Conservation (phyloP, 768 basidiomycete genomes). For the Sporobolomyces pararoseus region DNA sequence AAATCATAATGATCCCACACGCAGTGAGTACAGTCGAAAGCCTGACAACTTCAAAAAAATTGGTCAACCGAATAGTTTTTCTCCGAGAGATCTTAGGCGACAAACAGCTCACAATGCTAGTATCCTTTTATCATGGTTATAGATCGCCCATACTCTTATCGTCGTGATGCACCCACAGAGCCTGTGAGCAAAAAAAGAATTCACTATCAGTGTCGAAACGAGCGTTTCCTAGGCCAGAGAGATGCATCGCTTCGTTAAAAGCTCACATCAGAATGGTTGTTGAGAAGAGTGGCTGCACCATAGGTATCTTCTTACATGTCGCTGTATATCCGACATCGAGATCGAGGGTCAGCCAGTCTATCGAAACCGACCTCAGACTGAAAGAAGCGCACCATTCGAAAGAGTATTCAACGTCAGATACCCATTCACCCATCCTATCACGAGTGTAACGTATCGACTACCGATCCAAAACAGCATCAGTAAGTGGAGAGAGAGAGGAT, state of each 20-base stretch:
- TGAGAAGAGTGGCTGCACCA: neutral
- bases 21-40: no score
- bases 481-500: no score
- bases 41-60: no score
- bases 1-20: no score
- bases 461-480: neutral
- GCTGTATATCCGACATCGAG: neutral
- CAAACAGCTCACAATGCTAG: neutral
- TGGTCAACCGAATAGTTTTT: no score
- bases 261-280: neutral
- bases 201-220: neutral
- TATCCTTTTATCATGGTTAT: neutral
- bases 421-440: neutral
- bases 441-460: neutral
- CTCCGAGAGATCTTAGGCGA: neutral
- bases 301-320: no score
- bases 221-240: neutral
- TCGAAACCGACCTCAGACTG: neutral
- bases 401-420: neutral
- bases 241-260: no score
- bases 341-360: no score
- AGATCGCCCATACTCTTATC: neutral
- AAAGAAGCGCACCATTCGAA: neutral
- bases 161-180: constrained; percentile 1
- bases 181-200: neutral